These are phyloP conservation scores for Acer saccharum DNA, from an alignment of 345 rosid genomes.

Conservation along the genomic window DNA sequence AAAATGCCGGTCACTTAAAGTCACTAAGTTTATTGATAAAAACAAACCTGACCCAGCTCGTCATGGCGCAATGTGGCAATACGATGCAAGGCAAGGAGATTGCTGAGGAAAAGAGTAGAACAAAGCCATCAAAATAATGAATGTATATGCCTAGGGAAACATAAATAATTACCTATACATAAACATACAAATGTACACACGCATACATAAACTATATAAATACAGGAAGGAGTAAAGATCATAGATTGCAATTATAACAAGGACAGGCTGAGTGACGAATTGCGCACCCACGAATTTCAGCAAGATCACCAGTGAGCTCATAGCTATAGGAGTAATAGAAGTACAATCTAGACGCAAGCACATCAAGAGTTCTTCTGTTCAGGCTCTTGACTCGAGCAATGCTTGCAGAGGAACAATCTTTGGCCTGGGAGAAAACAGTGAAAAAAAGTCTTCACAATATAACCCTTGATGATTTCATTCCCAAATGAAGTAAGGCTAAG, in stretches of 20 bases:
- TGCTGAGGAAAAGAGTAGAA: slow-evolving; percentile 35
- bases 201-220: background rate
- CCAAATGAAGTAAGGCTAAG: background rate
- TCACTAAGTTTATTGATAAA: background rate
- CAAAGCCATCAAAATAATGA: background rate
- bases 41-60: slow-evolving; percentile 82
- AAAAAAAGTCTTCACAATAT: background rate
- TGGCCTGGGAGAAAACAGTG: slow-evolving; percentile 54
- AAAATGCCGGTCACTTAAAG: slow-evolving; percentile 12
- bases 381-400: slow-evolving; percentile 67
- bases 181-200: background rate
- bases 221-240: background rate
- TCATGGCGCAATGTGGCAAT: slow-evolving; percentile 85
- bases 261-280: background rate
- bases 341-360: slow-evolving; percentile 76
- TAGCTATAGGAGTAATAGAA: slow-evolving; percentile 79
- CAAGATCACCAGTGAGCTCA: slow-evolving; percentile 77
- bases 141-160: background rate
- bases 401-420: slow-evolving; percentile 84
- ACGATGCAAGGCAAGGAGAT: slow-evolving; percentile 80
- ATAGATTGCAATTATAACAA: background rate
- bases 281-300: slow-evolving; percentile 80
- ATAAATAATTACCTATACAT: background rate
- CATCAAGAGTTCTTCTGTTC: slow-evolving; percentile 79
- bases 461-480: slow-evolving; percentile 6